Evolutionary conservation across 1,284 basidiomycete genomes (phyloP).

Genomic region (Ustilago shanxiensis): DNA sequence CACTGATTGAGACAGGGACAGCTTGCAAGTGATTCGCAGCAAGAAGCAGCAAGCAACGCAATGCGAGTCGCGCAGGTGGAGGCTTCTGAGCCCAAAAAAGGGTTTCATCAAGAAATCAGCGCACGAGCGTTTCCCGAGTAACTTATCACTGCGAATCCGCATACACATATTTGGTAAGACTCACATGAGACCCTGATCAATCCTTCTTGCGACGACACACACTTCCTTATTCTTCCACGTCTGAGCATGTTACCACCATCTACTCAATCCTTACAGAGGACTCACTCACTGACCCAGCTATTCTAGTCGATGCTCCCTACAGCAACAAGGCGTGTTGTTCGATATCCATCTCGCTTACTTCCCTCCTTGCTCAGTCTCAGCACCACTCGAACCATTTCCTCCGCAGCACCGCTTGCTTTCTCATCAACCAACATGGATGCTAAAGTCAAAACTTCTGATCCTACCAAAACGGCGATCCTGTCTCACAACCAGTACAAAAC

Average conservation of each 20-base stretch:
- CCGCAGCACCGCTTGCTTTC: background rate
- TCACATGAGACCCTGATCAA: background rate
- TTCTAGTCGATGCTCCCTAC: slow-evolving; percentile 17
- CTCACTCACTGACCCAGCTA: too few species aligned
- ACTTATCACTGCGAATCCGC: background rate
- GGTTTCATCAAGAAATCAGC: background rate
- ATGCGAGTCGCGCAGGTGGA: background rate
- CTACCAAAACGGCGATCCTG: slow-evolving; percentile 46
- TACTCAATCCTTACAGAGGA: too few species aligned
- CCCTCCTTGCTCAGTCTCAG: background rate
- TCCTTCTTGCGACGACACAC: too few species aligned
- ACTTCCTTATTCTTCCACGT: background rate
- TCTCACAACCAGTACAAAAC: slow-evolving; percentile 67
- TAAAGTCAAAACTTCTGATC: slow-evolving; percentile 11
- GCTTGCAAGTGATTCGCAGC: slow-evolving; percentile 8
- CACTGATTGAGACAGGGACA: background rate
- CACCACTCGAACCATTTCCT: background rate
- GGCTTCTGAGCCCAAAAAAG: slow-evolving; percentile 1
- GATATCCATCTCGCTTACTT: background rate
- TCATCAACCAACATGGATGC: slow-evolving; percentile 28
- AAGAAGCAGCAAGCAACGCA: background rate
- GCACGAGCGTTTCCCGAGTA: slow-evolving; percentile 1
- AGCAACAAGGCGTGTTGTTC: background rate
- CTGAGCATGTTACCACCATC: background rate
- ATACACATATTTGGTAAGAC: slow-evolving; percentile 23